A percentile compares a stretch with the other conserved stretches of the same genome.
Conservation (phyloP, 371 early-diverging fungal species). For the Capniomyces stellatus region DNA sequence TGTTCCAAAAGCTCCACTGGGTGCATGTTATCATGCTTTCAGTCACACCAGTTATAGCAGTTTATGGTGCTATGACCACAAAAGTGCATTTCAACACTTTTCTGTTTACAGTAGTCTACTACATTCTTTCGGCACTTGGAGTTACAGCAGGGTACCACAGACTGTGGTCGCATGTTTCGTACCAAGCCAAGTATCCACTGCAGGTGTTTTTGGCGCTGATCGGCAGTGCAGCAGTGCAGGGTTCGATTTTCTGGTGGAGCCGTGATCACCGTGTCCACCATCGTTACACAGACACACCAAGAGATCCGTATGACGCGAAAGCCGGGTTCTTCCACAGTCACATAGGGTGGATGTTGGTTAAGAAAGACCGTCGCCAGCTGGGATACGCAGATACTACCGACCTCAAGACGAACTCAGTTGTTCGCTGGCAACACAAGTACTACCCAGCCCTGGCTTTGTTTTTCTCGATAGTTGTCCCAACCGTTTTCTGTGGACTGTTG, state of each 20-base stretch:
- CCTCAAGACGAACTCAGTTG: conserved; percentile 54
- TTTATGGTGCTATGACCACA: conserved; percentile 60
- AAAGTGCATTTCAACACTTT: conserved; percentile 46
- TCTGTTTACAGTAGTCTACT: conserved; percentile 55
- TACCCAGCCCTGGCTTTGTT: conserved; percentile 49
- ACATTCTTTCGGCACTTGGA: conserved; percentile 70
- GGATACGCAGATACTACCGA: conserved; percentile 75
- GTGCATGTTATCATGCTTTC: conserved; percentile 48
- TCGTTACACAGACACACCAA: conserved; percentile 76
- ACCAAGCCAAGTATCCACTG: conserved; percentile 36
- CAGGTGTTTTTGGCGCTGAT: conserved; percentile 40
- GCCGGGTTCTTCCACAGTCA: conserved; percentile 75
- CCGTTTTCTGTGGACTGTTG: conserved; percentile 56
- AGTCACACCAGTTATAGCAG: conserved; percentile 55
- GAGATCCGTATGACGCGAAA: conserved; percentile 78
- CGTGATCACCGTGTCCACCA: conserved; percentile 83
- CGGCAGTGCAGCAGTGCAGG: conserved; percentile 61
- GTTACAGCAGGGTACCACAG: conserved; percentile 87
- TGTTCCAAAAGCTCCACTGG: conserved; percentile 47
- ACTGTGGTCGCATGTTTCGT: conserved; percentile 62
- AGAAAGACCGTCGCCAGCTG: conserved; percentile 44
- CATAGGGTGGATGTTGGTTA: conserved; percentile 77
- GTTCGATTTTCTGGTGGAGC: conserved; percentile 71
- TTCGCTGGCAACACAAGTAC: conserved; percentile 67
- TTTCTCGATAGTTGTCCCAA: conserved; percentile 60